Percentiles rank a stretch among this genome's conserved stretches.
Conservation (phyloP, 352 stramenopile species). For the Phytophthora rubi region DNA sequence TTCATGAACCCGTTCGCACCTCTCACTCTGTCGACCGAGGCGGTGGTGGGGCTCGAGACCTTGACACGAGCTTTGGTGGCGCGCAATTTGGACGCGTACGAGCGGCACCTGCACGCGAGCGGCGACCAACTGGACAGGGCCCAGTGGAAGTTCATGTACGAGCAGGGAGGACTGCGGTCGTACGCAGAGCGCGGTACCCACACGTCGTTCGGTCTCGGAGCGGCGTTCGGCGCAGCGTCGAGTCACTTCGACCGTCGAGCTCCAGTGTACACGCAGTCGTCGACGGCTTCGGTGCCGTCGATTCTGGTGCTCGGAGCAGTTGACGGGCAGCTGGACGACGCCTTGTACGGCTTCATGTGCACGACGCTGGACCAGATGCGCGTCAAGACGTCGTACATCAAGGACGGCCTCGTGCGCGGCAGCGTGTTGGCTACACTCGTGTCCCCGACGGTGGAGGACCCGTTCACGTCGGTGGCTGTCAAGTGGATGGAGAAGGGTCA, state of each 20-base stretch:
- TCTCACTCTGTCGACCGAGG: constrained; percentile 31
- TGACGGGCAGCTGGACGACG: constrained; percentile 50
- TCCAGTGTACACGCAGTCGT: constrained; percentile 15
- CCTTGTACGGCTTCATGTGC: constrained; percentile 39
- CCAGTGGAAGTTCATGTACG: constrained; percentile 42
- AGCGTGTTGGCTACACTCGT: constrained; percentile 48
- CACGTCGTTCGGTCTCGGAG: constrained; percentile 13
- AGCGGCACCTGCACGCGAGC: constrained; percentile 26
- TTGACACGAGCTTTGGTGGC: constrained; percentile 38
- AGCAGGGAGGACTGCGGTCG: constrained; percentile 37
- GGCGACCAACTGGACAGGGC: constrained; percentile 29
- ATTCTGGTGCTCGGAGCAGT: constrained; percentile 43
- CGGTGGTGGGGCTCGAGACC: constrained; percentile 27
- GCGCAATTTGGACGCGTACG: constrained; percentile 44
- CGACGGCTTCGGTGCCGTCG: constrained; percentile 18
- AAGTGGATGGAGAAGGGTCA: constrained; percentile 57
- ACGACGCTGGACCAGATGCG: constrained; percentile 44
- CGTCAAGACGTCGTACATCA: constrained; percentile 50
- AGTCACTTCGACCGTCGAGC: constrained; percentile 21
- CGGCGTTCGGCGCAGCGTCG: constrained; percentile 17
- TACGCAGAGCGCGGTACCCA: constrained; percentile 35
- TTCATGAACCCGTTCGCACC: constrained; percentile 49
- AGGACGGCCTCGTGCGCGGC: constrained; percentile 41
- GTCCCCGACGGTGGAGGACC: constrained; percentile 36
- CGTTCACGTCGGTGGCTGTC: constrained; percentile 47